Evolutionary conservation across 164 flowering plant genomes (phyloP).

Genomic region (Santalum album): DNA sequence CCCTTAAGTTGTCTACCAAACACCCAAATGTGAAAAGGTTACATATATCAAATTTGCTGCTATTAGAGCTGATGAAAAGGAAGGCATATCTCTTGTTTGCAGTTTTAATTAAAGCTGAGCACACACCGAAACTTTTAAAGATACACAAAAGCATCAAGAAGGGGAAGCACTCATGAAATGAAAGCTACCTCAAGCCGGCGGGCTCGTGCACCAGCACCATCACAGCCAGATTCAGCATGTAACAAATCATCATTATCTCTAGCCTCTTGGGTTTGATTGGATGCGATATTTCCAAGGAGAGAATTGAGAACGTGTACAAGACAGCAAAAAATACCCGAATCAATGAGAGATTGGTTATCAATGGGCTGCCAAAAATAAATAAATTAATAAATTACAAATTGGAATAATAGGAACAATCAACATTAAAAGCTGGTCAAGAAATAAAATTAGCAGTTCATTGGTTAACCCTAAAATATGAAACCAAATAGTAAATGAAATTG

Average conservation of each 20-base stretch:
- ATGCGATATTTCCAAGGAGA: slow-evolving; percentile 52
- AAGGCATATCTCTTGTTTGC: too few relatives aligned
- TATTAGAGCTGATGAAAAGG: too few relatives aligned
- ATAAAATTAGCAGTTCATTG: too few relatives aligned
- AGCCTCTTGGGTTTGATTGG: slow-evolving; percentile 19
- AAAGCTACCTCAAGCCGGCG: slow-evolving; percentile 73
- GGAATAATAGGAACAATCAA: background rate
- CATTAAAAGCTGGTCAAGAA: background rate
- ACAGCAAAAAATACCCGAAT: slow-evolving; percentile 96
- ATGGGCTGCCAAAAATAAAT: slow-evolving; percentile 49
- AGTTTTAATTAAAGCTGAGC: too few relatives aligned
- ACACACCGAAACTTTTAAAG: background rate
- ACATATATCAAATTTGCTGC: too few relatives aligned
- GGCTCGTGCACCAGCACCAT: slow-evolving; percentile 27
- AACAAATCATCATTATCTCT: slow-evolving; percentile 17
- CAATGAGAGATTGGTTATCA: slow-evolving; percentile 94
- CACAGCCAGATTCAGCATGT: slow-evolving; percentile 15
- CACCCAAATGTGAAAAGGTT: too few relatives aligned
- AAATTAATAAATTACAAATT: background rate
- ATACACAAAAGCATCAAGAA: background rate
- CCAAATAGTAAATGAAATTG: too few relatives aligned
- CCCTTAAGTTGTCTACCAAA: too few relatives aligned
- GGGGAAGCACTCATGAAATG: background rate
- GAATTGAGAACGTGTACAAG: slow-evolving; percentile 83
- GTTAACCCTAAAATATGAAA: too few relatives aligned